Base-by-base conservation (phyloP, 2,329 filamentous ascomycete genomes). In the Fusarium newnesense region DNA sequence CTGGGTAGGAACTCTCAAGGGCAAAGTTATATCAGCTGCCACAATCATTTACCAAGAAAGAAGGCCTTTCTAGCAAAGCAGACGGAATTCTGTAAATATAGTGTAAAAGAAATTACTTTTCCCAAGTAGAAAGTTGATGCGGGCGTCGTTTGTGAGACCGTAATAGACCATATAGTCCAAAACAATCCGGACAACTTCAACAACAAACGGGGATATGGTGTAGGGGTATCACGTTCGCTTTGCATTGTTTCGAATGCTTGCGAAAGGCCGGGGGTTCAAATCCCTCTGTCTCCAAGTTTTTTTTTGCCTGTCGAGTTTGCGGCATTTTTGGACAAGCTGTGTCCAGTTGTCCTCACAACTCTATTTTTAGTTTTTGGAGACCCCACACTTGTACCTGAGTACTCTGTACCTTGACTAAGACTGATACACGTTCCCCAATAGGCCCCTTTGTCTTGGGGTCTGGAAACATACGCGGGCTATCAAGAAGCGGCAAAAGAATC, bases 191-290 rank as follows among this genome's bases (percentile, higher is more conserved):
- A 2, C 1, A 1, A 6, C 3, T 28, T 42, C 52, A 50, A 21
- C 30, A 69, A 50, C 4, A 28, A 7, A 19, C 44, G 77, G 77
- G 77, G 74, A 76, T 75, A 76, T 78, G 74, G 76, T 77, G 72
- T 78, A 78, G 76, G 71, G 76, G 76, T 12, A 77, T 75, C 71
- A 76, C 74, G 54, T 78, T 70, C 71, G 76, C 66, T 75, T 79
- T 79, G 77, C 77, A 79, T 75, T 61, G 58, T 47, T 64, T 39
- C 30, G 1, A 58, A 46, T 58, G 60, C 54, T 39, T 78, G 70
- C 75, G 74, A 70, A 78, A 77, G 77, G 77, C 26, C 77, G 61
- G 68, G 77, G 77, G 77, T 78, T 78, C 77, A 78, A 78, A 73
- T 78, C 77, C 77, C 77, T 72, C 59, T 74, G 72, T 77, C 76